Evolutionary conservation across 768 basidiomycete genomes (phyloP).

Genomic region (Dictyophora rubrovolvata): DNA sequence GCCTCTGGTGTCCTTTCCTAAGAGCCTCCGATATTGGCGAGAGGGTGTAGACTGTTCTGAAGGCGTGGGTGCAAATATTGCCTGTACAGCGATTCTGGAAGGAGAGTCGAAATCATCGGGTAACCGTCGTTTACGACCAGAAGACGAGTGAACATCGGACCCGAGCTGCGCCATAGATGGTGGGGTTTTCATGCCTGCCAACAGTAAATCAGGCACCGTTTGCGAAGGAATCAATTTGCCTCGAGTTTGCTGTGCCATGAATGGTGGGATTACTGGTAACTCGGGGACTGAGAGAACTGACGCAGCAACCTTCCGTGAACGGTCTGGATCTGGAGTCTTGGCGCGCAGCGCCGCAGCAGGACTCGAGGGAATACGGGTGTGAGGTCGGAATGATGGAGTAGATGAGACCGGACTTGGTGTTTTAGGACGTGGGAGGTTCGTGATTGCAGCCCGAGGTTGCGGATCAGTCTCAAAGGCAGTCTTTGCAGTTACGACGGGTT

Average conservation of each 20-base stretch:
- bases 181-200: constrained; percentile 14
- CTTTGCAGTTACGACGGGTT: background rate
- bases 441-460: constrained; percentile 5
- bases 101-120: constrained; percentile 67
- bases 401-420: constrained; percentile 37
- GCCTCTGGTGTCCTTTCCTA: constrained; percentile 49
- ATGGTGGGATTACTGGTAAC: constrained; percentile 28
- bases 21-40: constrained; percentile 42
- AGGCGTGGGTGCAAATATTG: constrained; percentile 41
- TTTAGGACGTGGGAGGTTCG: constrained; percentile 31
- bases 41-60: constrained; percentile 38
- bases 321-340: constrained; percentile 24
- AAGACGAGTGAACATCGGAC: constrained; percentile 11
- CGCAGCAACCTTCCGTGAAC: constrained; percentile 30
- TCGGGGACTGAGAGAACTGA: constrained; percentile 45
- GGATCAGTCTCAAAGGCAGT: constrained; percentile 10
- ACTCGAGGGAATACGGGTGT: constrained; percentile 5
- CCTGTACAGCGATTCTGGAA: constrained; percentile 50
- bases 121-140: constrained; percentile 60
- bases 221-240: constrained; percentile 19
- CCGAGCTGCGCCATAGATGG: background rate
- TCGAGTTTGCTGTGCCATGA: constrained; percentile 46
- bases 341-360: constrained; percentile 16
- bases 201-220: constrained; percentile 13
- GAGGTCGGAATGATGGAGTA: background rate